Evolutionary conservation across 2,329 filamentous ascomycete genomes (phyloP).

Genomic region (Blastomyces parvus): DNA sequence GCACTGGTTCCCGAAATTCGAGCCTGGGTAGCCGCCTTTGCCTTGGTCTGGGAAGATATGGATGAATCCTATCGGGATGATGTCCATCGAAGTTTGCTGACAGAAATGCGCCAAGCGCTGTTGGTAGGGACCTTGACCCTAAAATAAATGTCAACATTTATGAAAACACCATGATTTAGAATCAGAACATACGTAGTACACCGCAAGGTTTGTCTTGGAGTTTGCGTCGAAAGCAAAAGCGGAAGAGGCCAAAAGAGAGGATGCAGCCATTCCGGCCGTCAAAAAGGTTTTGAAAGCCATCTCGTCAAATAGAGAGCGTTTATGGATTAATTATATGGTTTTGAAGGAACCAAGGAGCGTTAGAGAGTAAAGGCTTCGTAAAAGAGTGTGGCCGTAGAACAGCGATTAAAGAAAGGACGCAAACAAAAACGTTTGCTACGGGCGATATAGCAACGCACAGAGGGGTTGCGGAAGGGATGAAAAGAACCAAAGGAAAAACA

Average conservation of each 20-base stretch:
- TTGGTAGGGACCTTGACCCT: slow-evolving; percentile 47
- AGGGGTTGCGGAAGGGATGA: slow-evolving; percentile 3
- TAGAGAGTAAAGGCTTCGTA: slow-evolving; percentile 32
- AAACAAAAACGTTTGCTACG: slow-evolving; percentile 33
- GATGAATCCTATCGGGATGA: slow-evolving; percentile 49
- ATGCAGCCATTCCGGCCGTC: slow-evolving; percentile 29
- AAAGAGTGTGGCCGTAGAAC: slow-evolving; percentile 20
- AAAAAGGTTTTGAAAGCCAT: slow-evolving; percentile 31
- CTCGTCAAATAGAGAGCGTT: slow-evolving; percentile 23
- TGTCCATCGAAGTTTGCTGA: slow-evolving; percentile 42
- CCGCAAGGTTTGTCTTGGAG: slow-evolving; percentile 41
- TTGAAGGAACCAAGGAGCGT: slow-evolving; percentile 28
- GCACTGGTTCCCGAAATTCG: slow-evolving; percentile 51
- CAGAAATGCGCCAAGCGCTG: slow-evolving; percentile 43
- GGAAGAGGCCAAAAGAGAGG: slow-evolving; percentile 25
- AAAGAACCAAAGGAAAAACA: background rate
- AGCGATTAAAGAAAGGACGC: slow-evolving; percentile 46
- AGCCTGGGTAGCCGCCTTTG: slow-evolving; percentile 40
- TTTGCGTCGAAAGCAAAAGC: slow-evolving; percentile 33
- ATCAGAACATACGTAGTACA: slow-evolving; percentile 41
- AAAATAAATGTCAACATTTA: slow-evolving; percentile 13
- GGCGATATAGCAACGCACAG: background rate
- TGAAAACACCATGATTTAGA: background rate
- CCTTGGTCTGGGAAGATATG: slow-evolving; percentile 44
- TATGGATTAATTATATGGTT: slow-evolving; percentile 18